phyloP scores from a whole-genome alignment of 2,329 filamentous ascomycete species.

The Chaetomium globosum region DNA sequence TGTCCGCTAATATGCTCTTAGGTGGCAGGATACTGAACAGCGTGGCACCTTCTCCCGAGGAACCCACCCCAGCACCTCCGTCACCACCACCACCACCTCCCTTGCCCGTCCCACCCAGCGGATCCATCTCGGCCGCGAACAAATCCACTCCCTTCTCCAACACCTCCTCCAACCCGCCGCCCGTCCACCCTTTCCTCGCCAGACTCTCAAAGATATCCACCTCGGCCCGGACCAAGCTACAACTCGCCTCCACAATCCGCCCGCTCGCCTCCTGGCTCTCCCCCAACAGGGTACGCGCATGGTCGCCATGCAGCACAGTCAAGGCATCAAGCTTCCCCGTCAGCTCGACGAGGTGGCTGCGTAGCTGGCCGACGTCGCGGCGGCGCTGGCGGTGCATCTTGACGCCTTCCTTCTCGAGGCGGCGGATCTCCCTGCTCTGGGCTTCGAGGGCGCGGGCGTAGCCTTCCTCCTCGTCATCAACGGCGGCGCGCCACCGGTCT shows the following conservation, averaged over 20 bases:
- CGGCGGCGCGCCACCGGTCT: conserved; percentile 64
- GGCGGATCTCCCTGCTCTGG: conserved; percentile 63
- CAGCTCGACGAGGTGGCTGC: conserved; percentile 65
- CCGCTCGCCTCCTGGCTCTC: conserved; percentile 67
- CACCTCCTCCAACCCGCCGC: conserved; percentile 67
- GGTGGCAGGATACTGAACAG: conserved; percentile 67
- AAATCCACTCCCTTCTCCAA: conserved; percentile 66
- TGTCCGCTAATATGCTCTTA: conserved; percentile 63
- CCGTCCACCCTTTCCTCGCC: conserved; percentile 68
- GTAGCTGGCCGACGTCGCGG: conserved; percentile 63
- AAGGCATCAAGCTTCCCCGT: conserved; percentile 65
- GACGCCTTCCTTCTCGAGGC: conserved; percentile 66
- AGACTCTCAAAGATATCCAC: conserved; percentile 70
- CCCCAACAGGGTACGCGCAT: conserved; percentile 61
- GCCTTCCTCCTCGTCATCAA: conserved; percentile 65
- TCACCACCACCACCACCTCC: conserved; percentile 42
- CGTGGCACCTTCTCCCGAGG: conserved; percentile 48
- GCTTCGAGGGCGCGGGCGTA: conserved; percentile 59
- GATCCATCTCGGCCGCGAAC: conserved; percentile 36
- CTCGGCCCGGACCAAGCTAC: conserved; percentile 67
- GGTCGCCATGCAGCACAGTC: conserved; percentile 61
- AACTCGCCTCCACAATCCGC: conserved; percentile 65
- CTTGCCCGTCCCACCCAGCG: conserved; percentile 20
- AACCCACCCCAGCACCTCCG: conserved; percentile 42
- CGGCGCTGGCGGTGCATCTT: conserved; percentile 61